Base-by-base conservation (phyloP, 805 yeast genomes). In the Saturnispora serradocipensis region DNA sequence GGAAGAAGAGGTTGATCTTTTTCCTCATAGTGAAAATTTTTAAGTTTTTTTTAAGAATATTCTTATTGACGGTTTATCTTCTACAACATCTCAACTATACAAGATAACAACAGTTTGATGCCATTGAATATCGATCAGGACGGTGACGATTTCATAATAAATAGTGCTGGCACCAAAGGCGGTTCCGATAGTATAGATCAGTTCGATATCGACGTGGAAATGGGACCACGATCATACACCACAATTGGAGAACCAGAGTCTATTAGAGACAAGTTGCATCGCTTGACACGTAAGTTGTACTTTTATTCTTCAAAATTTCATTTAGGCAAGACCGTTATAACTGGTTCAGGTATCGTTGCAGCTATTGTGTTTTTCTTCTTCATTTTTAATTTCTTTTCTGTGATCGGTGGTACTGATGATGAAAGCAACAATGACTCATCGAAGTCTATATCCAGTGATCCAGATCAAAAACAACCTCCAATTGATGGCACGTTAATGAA, bases 131-230 rank as follows among this genome's bases (percentile, higher is more conserved):
- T 49, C 35, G 50, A 47, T 20, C 54, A 50, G 24, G 48, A 49
- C 9, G n/a, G 34, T 42, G 56, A 52, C 27, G 40, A 30, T 30
- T 11, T 30, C n/a, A 30, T 30, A 13, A 5, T 30, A 30, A 10
- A 30, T 18, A 18, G 22, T 1, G 1, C 24, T 10, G 16, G 24
- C 25, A 8, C 22, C 25, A 38, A 18, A 18, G 22, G 13, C 7
- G 15, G 25, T 18, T 18, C 20, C 4, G 42, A 16, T 6, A 4
- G 13, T 18, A 38, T 60, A 20, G 59, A 53, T n/a, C 58, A 58
- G 20, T 62, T 61, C 38, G 55, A 60, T 22, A 58, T 61, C 2
- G 66, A 61, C 44, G 60, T 56, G 24, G 60, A 58, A 15, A 24
- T 48, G 34, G 27, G 34, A 15, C 42, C 42, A n/a, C n/a, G 32